Evolutionary conservation across 2,329 filamentous ascomycete genomes (phyloP).

Genomic region (Trichophyton rubrum): DNA sequence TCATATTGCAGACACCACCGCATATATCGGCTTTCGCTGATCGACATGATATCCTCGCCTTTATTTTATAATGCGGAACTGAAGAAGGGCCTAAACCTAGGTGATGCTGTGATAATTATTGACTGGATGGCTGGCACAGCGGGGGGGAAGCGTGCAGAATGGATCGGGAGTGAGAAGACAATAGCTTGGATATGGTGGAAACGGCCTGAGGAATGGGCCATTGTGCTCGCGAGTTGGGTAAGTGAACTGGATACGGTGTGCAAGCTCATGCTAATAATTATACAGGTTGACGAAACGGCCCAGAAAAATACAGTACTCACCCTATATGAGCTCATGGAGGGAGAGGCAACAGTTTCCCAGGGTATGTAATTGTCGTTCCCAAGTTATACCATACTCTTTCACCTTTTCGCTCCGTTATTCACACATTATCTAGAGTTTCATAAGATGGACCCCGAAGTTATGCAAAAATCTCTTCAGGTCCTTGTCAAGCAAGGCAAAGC

Average conservation of each 20-base stretch:
- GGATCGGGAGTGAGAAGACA: slow-evolving; percentile 42
- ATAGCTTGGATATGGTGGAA: slow-evolving; percentile 72
- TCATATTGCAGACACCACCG: slow-evolving; percentile 69
- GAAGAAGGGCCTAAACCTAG: slow-evolving; percentile 36
- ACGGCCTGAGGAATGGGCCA: slow-evolving; percentile 82
- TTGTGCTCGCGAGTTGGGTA: slow-evolving; percentile 59
- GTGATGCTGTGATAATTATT: slow-evolving; percentile 42
- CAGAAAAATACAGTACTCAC: slow-evolving; percentile 85
- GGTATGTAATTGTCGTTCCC: slow-evolving; percentile 35
- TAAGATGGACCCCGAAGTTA: slow-evolving; percentile 71
- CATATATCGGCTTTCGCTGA: slow-evolving; percentile 61
- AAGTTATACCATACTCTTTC: no score
- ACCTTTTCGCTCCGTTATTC: background rate
- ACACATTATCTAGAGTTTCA: slow-evolving; percentile 53
- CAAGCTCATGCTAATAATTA: slow-evolving; percentile 17
- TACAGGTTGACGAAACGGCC: slow-evolving; percentile 62
- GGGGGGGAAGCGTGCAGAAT: slow-evolving; percentile 46
- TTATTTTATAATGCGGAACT: slow-evolving; percentile 42
- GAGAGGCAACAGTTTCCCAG: slow-evolving; percentile 62
- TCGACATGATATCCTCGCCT: slow-evolving; percentile 46
- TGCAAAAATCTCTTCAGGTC: slow-evolving; percentile 65
- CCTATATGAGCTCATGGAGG: slow-evolving; percentile 78
- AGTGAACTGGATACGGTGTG: slow-evolving; percentile 1
- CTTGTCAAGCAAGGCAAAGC: slow-evolving; percentile 84
- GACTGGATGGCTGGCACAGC: slow-evolving; percentile 44